phyloP scores from a whole-genome alignment of 2,329 filamentous ascomycete species.

The Monosporascus sp. region DNA sequence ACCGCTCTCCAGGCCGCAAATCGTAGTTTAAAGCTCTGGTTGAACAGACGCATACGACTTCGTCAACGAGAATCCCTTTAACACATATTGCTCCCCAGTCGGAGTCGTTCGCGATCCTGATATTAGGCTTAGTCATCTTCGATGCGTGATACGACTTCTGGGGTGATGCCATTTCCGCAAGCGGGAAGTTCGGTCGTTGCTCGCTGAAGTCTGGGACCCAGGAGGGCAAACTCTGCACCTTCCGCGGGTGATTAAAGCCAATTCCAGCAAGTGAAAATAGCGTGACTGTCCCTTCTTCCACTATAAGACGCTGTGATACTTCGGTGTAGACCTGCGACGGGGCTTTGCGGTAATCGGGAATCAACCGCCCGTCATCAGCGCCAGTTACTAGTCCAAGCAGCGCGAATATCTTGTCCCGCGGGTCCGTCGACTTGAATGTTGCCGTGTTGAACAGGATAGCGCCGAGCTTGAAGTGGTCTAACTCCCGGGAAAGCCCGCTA shows the following conservation, averaged over 20 bases:
- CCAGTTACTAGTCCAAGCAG: constrained; percentile 5
- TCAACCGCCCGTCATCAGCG: neutral
- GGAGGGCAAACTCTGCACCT: constrained; percentile 1
- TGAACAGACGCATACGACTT: too few species aligned
- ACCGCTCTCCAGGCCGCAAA: too few species aligned
- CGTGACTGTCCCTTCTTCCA: neutral
- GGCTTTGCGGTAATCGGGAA: constrained; percentile 6
- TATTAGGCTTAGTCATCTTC: too few species aligned
- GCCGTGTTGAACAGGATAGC: constrained; percentile 6
- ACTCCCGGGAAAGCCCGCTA: neutral
- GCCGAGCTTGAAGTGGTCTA: neutral
- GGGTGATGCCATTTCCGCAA: neutral
- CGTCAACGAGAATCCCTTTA: too few species aligned
- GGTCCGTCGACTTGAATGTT: constrained; percentile 5
- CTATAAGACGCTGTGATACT: neutral
- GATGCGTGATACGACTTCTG: too few species aligned
- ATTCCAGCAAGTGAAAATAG: constrained; percentile 7
- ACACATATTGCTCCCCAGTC: too few species aligned
- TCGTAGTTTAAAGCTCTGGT: too few species aligned
- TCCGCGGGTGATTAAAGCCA: neutral
- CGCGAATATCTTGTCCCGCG: constrained; percentile 8
- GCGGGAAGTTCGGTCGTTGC: constrained; percentile 2
- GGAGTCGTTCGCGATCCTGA: too few species aligned
- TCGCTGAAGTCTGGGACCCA: constrained; percentile 8
- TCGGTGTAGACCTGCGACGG: constrained; percentile 7